Evolutionary conservation across 2,329 filamentous ascomycete genomes (phyloP), one percentile per base, ranked within the genome.

Genomic region (Colletotrichum spinosum): DNA sequence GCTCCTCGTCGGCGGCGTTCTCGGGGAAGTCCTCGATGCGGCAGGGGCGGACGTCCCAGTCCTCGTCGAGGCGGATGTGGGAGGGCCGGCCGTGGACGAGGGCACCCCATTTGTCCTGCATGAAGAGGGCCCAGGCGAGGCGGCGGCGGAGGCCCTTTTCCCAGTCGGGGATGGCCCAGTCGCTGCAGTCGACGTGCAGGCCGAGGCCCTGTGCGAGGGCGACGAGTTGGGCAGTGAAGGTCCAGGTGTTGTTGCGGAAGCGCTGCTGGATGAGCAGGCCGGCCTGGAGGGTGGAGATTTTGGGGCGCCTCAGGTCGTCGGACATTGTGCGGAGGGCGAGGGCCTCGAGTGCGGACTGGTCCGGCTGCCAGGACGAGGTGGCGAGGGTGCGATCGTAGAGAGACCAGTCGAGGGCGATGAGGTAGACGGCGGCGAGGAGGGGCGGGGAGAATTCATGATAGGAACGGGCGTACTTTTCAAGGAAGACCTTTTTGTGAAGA

Each of bases 71-170:
- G 10, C 75, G 74, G 33, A 89, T 84, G 55, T 88, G 82, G 33
- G 83, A 84, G 10, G 86, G 86, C 34, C 86, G 79, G 8, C 87
- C 87, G 68, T 87, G 84, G 35, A 86, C 82, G 42, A 88, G 78
- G 2, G 84, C 81, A 2, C 84, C 83, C 87, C 85, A 89, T 70
- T 86, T 88, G 68, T 91, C 88, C 71, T 90, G 88, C 80, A 89
- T 87, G 67, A 84, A 90, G 0, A 90, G 74, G 2, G 84, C 88
- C 88, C 89, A 91, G 0, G 86, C 87, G 0, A 91, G 76, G 12
- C 89, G 78, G 70, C 86, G 86, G 12, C 89, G 79, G 15, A 90
- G 76, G 0, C 87, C 85, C 58, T 86, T 83, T 70, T 91, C 89
- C 87, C 88, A 90, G 0, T 78, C 75, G 2, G 88, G 88, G 46